These are phyloP conservation scores for Oryza australiensis DNA, from an alignment of 176 grass and related monocot genomes.

Conservation along the genomic window DNA sequence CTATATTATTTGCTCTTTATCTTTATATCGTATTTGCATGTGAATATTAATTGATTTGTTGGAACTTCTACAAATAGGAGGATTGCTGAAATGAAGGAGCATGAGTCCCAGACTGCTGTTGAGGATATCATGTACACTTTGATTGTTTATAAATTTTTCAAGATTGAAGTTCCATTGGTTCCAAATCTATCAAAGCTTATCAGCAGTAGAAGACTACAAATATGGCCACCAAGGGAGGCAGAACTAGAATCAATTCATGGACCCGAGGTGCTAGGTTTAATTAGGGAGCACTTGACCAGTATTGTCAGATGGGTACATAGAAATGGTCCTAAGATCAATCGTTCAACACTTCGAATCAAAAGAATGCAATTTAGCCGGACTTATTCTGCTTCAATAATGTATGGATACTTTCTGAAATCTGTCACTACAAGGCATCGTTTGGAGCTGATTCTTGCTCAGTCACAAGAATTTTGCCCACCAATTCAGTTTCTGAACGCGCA, in stretches of 20 bases:
- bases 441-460: constrained; percentile 40
- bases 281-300: constrained; percentile 59
- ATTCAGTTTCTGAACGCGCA: constrained; percentile 42
- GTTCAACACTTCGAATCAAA: constrained; percentile 50
- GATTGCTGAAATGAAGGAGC: constrained; percentile 62
- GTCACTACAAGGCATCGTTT: constrained; percentile 49
- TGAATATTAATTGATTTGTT: constrained; percentile 22
- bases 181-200: constrained; percentile 55
- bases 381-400: constrained; percentile 65
- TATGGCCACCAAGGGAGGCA: constrained; percentile 58
- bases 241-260: constrained; percentile 62
- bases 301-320: constrained; percentile 62
- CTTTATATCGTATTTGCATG: constrained; percentile 11
- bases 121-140: constrained; percentile 64
- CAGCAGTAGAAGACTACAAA: constrained; percentile 46
- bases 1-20: neutral
- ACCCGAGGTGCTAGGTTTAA: constrained; percentile 45
- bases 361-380: constrained; percentile 48
- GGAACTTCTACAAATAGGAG: constrained; percentile 42
- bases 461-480: constrained; percentile 34
- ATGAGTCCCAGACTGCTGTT: constrained; percentile 56
- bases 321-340: constrained; percentile 56
- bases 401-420: constrained; percentile 64
- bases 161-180: constrained; percentile 71
- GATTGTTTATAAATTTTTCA: constrained; percentile 64